phyloP scores from a whole-genome alignment of 1,139 yeast species.

The Scheffersomyces insectosa region DNA sequence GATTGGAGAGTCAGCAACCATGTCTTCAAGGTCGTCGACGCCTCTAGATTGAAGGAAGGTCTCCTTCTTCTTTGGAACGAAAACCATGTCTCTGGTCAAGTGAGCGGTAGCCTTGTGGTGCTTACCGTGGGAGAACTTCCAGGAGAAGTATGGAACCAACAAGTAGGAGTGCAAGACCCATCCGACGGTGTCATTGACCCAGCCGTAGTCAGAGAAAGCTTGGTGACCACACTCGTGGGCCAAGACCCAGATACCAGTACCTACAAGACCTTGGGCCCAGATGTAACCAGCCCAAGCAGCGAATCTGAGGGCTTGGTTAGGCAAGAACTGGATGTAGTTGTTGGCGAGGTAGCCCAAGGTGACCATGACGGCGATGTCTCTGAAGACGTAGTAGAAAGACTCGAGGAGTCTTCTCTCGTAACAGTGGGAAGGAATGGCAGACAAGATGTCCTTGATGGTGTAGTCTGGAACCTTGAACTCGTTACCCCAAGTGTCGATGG shows the following conservation, averaged over 20 bases:
- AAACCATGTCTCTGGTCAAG: conserved; percentile 78
- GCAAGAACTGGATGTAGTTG: conserved; percentile 44
- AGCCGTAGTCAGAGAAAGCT: conserved; percentile 72
- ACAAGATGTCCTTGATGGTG: conserved; percentile 70
- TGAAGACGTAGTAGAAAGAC: conserved; percentile 62
- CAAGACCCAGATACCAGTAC: conserved; percentile 81
- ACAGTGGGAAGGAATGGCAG: conserved; percentile 75
- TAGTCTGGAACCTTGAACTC: conserved; percentile 72
- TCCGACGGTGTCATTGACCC: conserved; percentile 73
- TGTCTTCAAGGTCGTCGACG: conserved; percentile 51
- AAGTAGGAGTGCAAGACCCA: conserved; percentile 80
- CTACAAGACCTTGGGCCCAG: conserved; percentile 61
- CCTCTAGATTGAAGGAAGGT: conserved; percentile 45
- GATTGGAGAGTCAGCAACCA: conserved; percentile 75
- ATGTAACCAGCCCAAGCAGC: conserved; percentile 41
- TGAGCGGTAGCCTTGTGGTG: conserved; percentile 91
- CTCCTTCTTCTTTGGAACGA: conserved; percentile 69
- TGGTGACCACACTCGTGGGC: conserved; percentile 94
- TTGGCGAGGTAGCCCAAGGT: conserved; percentile 55
- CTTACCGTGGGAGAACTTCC: conserved; percentile 81
- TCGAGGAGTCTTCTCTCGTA: conserved; percentile 61
- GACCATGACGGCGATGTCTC: conserved; percentile 60
- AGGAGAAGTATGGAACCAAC: conserved; percentile 81
- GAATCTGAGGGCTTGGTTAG: conserved; percentile 27
- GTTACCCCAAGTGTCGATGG: conserved; percentile 62